A percentile compares a stretch with the other conserved stretches of the same genome.
Conservation (phyloP, 805 yeast genomes). For the Candida berthetii region DNA sequence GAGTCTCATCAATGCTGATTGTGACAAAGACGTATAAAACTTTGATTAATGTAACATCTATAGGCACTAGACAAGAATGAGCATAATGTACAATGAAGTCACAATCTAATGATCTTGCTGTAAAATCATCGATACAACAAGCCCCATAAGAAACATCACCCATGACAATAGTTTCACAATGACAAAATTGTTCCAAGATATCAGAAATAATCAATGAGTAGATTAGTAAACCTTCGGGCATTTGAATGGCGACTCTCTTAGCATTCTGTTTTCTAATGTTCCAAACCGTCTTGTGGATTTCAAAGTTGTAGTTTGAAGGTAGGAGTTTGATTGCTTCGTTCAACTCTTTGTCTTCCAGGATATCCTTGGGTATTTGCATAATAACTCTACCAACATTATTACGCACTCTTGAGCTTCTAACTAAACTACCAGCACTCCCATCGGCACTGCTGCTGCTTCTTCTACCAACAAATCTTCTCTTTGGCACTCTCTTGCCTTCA, state of each 20-base stretch:
- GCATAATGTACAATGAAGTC: constrained; percentile 96
- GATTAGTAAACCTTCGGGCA: constrained; percentile 94
- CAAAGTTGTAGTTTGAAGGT: constrained; percentile 92
- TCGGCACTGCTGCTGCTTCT: constrained; percentile 5
- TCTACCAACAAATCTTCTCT: constrained; percentile 58
- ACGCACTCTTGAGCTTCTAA: constrained; percentile 17
- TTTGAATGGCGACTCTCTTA: constrained; percentile 84
- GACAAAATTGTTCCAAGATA: constrained; percentile 86
- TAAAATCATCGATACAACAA: constrained; percentile 94
- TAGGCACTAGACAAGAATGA: constrained; percentile 94
- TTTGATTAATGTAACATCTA: constrained; percentile 84
- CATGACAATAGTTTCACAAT: constrained; percentile 86
- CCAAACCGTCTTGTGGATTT: constrained; percentile 94
- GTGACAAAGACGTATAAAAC: constrained; percentile 95
- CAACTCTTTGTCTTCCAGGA: constrained; percentile 72
- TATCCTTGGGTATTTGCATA: constrained; percentile 87
- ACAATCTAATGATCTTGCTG: constrained; percentile 89
- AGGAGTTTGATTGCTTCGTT: constrained; percentile 75
- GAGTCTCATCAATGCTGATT: constrained; percentile 79
- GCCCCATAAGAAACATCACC: constrained; percentile 99
- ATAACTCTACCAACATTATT: constrained; percentile 50
- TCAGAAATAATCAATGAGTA: constrained; percentile 89
- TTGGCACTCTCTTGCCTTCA: constrained; percentile 25
- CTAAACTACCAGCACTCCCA: constrained; percentile 6
- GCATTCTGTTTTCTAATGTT: constrained; percentile 72